A percentile compares a stretch with the other conserved stretches of the same genome.
Evolutionary conservation across 805 yeast species (phyloP).

Genomic region (Schwanniomyces occidentalis): DNA sequence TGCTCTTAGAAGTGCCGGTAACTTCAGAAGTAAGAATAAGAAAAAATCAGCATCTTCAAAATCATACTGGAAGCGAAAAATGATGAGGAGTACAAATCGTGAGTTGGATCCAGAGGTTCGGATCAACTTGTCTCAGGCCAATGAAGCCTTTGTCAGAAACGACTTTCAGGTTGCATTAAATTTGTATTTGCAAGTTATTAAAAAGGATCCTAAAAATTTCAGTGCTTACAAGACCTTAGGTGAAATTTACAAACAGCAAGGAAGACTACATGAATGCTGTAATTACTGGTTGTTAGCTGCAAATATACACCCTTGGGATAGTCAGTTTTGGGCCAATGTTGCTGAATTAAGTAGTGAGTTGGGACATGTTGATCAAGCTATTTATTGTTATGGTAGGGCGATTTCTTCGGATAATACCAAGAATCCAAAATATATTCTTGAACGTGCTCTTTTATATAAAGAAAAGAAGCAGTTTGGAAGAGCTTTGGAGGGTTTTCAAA

Average conservation of each 20-base stretch:
- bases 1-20: slow-evolving; percentile 67
- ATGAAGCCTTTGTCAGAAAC: slow-evolving; percentile 72
- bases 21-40: slow-evolving; percentile 51
- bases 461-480: slow-evolving; percentile 66
- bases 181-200: slow-evolving; percentile 67
- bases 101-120: slow-evolving; percentile 74
- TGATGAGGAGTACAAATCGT: slow-evolving; percentile 34
- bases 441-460: slow-evolving; percentile 66
- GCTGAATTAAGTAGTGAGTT: slow-evolving; percentile 66
- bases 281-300: slow-evolving; percentile 83
- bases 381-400: slow-evolving; percentile 63
- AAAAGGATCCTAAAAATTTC: slow-evolving; percentile 72
- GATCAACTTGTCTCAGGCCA: slow-evolving; percentile 65
- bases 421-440: slow-evolving; percentile 53
- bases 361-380: slow-evolving; percentile 73
- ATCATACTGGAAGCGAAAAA: slow-evolving; percentile 38
- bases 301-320: slow-evolving; percentile 71
- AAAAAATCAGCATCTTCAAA: slow-evolving; percentile 34
- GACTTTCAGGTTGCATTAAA: slow-evolving; percentile 61
- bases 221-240: slow-evolving; percentile 89
- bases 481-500: slow-evolving; percentile 73
- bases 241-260: slow-evolving; percentile 72
- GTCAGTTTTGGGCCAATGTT: slow-evolving; percentile 74
- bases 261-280: slow-evolving; percentile 69
- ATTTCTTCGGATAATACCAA: slow-evolving; percentile 18